Evolutionary conservation across 257 asterid species (phyloP).

Genomic region (Solanum chilense): DNA sequence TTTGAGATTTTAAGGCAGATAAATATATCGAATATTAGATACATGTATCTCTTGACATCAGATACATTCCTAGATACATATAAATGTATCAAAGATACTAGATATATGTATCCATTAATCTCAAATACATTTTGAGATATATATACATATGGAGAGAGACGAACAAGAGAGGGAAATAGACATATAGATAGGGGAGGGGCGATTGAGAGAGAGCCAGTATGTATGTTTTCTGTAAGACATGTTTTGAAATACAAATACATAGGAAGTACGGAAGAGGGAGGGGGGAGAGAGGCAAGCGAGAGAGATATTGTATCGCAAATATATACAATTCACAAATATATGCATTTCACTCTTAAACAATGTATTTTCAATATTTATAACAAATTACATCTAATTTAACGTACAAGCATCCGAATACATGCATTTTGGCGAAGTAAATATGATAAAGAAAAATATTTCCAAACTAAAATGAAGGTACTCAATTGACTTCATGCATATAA

Average conservation of each 20-base stretch:
- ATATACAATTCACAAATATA: too few species aligned
- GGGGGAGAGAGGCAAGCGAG: background rate
- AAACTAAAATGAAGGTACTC: too few species aligned
- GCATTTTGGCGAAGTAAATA: background rate
- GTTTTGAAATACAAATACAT: background rate
- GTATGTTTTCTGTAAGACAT: background rate
- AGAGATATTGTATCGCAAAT: background rate
- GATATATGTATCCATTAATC: background rate
- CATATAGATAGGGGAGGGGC: background rate
- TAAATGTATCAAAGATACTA: background rate
- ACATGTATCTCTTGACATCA: background rate
- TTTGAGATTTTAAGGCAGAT: too few species aligned
- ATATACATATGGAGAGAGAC: background rate
- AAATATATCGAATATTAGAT: background rate
- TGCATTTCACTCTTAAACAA: background rate
- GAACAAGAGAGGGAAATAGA: background rate
- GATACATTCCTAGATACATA: too few species aligned
- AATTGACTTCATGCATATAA: too few species aligned
- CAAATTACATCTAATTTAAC: background rate
- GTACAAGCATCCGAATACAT: fast-evolving
- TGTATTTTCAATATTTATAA: too few species aligned
- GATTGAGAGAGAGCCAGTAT: background rate
- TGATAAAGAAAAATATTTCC: background rate
- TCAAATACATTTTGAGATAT: background rate
- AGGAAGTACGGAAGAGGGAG: background rate